phyloP scores from a whole-genome alignment of 192 early-diverging fungal genomes.

The Radiomyces spectabilis region DNA sequence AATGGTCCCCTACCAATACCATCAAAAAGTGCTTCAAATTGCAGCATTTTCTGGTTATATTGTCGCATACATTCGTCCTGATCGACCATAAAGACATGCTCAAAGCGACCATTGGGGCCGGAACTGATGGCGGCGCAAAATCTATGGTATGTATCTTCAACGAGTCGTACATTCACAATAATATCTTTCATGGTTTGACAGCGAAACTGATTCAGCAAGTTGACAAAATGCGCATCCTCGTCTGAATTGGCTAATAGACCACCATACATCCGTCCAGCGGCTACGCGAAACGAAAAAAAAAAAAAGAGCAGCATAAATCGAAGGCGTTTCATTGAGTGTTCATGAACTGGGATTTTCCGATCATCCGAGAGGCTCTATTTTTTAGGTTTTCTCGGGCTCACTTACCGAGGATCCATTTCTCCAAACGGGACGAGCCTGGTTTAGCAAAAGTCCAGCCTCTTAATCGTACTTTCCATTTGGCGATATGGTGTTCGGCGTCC shows the following conservation, averaged over 20 bases:
- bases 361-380: neutral
- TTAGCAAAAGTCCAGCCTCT: slow-evolving; percentile 21
- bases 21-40: slow-evolving; percentile 13
- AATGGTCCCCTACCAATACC: slow-evolving; percentile 3
- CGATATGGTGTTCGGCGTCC: neutral
- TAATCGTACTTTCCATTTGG: slow-evolving; percentile 13
- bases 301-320: neutral
- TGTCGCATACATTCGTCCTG: slow-evolving; percentile 18
- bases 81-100: slow-evolving; percentile 6
- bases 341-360: no score
- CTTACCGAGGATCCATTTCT: slow-evolving; percentile 17
- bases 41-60: neutral
- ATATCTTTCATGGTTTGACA: slow-evolving; percentile 17
- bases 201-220: slow-evolving; percentile 12
- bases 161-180: slow-evolving; percentile 7
- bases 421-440: slow-evolving; percentile 10
- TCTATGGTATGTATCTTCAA: slow-evolving; percentile 8
- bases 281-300: slow-evolving; percentile 2
- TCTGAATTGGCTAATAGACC: slow-evolving; percentile 5
- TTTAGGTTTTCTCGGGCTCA: neutral
- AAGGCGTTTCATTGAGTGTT: no score
- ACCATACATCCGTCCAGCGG: slow-evolving; percentile 18
- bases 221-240: slow-evolving; percentile 16
- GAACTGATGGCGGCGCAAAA: slow-evolving; percentile 8
- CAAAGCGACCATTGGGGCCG: slow-evolving; percentile 15